Evolutionary conservation across 805 yeast genomes (phyloP), one percentile per base, ranked within the genome.

Genomic region (Starmerella apis): DNA sequence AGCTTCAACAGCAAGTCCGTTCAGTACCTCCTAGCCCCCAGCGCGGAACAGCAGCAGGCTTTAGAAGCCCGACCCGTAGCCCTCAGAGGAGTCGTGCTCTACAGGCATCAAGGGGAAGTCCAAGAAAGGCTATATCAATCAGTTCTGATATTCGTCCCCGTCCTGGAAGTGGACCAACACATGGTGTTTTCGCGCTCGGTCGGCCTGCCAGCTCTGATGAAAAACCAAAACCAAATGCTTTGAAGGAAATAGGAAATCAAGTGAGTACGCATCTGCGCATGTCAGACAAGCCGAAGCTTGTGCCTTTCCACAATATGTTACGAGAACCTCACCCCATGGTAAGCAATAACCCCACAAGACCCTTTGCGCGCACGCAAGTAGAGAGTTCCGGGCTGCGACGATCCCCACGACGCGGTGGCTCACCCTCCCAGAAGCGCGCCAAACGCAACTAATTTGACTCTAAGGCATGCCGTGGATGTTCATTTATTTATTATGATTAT

Each of bases 1-100:
- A n/a, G 31, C 14, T 38, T 19, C 43, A 18, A 7, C 43, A 38
- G 31, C 43, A 38, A 20, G 31, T 20, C 7, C 30, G 20, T 19
- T 38, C 43, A 10, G 43, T 38, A 14, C 43, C 43, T 13, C 20
- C 30, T 6, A 38, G 43, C 30, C 43, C 43, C 3, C 43, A 4
- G 19, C 43, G 43, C n/a, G 28, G 41, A 5, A 9, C 8, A 20
- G 4, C 41, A 3, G 11, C 27, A 37, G 25, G 24, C 5, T 5
- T 18, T 5, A 18, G 30, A 10, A 38, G 43, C 18, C 43, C 43
- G 13, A 20, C 31, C 11, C 43, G 43, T 14, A 38, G 30, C 31
- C 30, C 43, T 19, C 25, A 19, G 5, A 20, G 25, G 14, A 11
- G 10, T 16, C 27, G 10, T 13, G 20, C 11, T 4, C 11, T 35